A percentile compares a stretch with the other conserved stretches of the same genome.
Conservation (phyloP, 805 yeast species). For the Candida cerambycidarum region DNA sequence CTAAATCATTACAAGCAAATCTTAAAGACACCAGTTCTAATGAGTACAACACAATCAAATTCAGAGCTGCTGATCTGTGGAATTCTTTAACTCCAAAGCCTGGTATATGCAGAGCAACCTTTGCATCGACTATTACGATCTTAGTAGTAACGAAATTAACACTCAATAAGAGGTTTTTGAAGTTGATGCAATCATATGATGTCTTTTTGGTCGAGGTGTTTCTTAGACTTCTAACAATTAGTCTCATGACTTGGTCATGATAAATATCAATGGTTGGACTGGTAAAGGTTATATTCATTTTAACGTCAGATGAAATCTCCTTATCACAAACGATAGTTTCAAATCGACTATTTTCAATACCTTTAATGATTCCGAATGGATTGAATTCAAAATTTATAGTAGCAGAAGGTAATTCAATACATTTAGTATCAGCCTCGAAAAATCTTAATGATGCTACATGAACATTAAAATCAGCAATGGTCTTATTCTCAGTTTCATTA, state of each 20-base stretch:
- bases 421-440: conserved; percentile 27
- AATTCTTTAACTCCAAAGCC: conserved; percentile 18
- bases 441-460: conserved; percentile 30
- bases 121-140: conserved; percentile 31
- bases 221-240: conserved; percentile 10
- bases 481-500: conserved; percentile 12
- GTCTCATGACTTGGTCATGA: conserved; percentile 35
- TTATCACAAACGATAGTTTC: conserved; percentile 1
- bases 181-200: conserved; percentile 14
- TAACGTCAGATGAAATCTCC: conserved; percentile 9
- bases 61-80: conserved; percentile 26
- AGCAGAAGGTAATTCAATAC: conserved; percentile 38
- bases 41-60: conserved; percentile 24
- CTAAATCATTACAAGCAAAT: conserved; percentile 22
- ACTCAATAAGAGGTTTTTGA: conserved; percentile 14
- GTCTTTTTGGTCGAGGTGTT: conserved; percentile 9
- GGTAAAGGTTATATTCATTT: conserved; percentile 24
- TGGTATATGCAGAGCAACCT: conserved; percentile 31
- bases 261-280: conserved; percentile 37
- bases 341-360: conserved; percentile 17
- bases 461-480: conserved; percentile 16
- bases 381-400: conserved; percentile 25
- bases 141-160: conserved; percentile 18
- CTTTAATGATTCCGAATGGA: conserved; percentile 23
- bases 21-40: conserved; percentile 26